These are phyloP conservation scores for Hanseniaspora meyeri DNA, from an alignment of 805 yeast species.

Conservation along the genomic window DNA sequence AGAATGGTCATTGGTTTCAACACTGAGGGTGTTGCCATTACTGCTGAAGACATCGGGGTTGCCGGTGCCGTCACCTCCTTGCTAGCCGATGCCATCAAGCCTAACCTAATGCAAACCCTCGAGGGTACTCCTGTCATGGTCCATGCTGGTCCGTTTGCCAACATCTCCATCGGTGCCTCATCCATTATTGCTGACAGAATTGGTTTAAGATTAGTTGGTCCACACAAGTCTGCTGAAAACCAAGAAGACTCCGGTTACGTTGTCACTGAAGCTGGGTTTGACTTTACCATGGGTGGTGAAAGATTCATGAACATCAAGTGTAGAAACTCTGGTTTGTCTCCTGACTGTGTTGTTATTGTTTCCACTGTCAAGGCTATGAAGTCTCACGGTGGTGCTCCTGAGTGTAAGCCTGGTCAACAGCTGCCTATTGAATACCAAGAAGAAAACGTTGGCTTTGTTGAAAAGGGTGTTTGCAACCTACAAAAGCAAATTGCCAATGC, in stretches of 20 bases:
- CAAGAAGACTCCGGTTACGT: conserved; percentile 58
- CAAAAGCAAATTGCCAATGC: conserved; percentile 85
- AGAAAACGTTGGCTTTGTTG: conserved; percentile 69
- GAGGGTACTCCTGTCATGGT: conserved; percentile 97
- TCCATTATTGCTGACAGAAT: conserved; percentile 87
- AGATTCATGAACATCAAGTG: conserved; percentile 92
- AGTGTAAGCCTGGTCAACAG: conserved; percentile 84
- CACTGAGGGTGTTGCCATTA: conserved; percentile 62
- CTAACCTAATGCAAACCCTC: conserved; percentile 90
- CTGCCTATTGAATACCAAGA: conserved; percentile 69
- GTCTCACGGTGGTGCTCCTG: conserved; percentile 95
- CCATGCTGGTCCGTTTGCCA: conserved; percentile 97
- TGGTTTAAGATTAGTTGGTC: conserved; percentile 81
- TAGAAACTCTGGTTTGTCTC: conserved; percentile 75
- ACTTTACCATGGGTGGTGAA: conserved; percentile 99
- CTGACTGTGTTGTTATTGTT: conserved; percentile 85
- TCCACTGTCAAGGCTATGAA: conserved; percentile 96
- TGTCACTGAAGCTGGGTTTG: conserved; percentile 96
- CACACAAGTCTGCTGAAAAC: conserved; percentile 30
- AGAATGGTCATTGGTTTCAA: conserved; percentile 79
- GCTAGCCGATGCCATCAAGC: conserved; percentile 91
- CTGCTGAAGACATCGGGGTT: conserved; percentile 88
- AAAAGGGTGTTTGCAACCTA: conserved; percentile 73
- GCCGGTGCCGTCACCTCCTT: conserved; percentile 94
- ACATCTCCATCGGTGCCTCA: conserved; percentile 92